Base-by-base conservation (phyloP, 139 green algal species). In the Tetraselmis chui region DNA sequence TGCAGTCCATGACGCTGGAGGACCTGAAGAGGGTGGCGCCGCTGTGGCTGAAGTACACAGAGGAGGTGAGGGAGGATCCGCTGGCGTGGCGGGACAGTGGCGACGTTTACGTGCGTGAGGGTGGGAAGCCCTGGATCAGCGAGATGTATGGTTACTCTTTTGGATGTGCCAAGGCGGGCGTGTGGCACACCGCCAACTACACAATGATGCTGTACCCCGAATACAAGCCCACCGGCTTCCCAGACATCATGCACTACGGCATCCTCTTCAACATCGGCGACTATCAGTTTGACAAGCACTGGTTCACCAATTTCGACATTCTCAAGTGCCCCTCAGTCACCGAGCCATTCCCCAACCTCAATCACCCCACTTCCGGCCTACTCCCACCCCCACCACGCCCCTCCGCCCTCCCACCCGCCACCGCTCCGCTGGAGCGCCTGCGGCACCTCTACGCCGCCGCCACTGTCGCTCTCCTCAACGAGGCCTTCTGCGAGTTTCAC, bases 141-240 rank as follows among this genome's bases (percentile, higher is more conserved):
- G 93, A 95, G 84, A 97, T 96, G 93, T 96, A 97, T 80, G 94
- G 94, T 29, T 98, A 98, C 84, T 90, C 85, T 2, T 98, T 93
- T 59, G 94, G 84, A 1, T 89, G 85, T n/a, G 86, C 94, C 1
- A 91, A 93, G 80, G 84, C 86, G 5, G 85, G 88, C 32, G 88
- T 98, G 29, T 95, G 93, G 92, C 94, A 98, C 87, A 88, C 89
- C n/a, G 90, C 85, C 45, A 85, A 93, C 80, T 80, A 83, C 29
- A 84, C 79, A 25, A 87, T 88, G 1, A 96, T 97, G 93, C 88
- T 96, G 27, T 98, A 98, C 82, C 94, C 94, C 0, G 87, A 86
- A 1, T 97, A 97, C 79, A 74, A 75, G 26, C 26, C 74, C 2
- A 28, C 25, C 76, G 87, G 84, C 30, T 85, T 92, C 23, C 93